Evolutionary conservation across 2,329 filamentous ascomycete species (phyloP).

Genomic region (Sclerotiophoma versabilis): DNA sequence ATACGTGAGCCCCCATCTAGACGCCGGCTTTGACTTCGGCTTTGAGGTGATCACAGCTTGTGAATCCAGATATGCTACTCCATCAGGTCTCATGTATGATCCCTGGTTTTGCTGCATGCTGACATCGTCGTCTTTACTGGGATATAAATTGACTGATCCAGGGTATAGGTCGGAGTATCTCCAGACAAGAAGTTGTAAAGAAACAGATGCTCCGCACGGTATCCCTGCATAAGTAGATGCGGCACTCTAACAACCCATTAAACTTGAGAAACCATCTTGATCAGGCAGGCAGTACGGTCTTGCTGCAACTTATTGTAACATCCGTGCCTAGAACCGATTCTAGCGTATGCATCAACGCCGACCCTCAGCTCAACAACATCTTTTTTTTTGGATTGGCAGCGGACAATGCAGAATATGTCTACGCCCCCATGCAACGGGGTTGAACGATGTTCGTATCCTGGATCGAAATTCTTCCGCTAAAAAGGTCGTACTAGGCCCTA

Average conservation of each 20-base stretch:
- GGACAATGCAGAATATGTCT: neutral
- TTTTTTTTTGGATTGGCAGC: neutral
- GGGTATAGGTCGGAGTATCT: neutral
- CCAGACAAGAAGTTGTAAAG: conserved; percentile 6
- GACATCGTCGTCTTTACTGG: neutral
- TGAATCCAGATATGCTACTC: neutral
- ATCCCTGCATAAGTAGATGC: neutral
- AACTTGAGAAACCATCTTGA: neutral
- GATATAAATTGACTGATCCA: conserved; percentile 5
- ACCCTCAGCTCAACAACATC: neutral
- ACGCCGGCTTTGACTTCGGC: neutral
- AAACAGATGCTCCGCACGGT: neutral
- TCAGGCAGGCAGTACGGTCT: neutral
- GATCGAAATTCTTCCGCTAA: neutral
- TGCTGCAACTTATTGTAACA: neutral
- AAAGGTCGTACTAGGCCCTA: neutral
- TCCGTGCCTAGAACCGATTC: neutral
- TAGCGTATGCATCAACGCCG: neutral
- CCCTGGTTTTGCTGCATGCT: neutral
- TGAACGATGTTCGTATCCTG: neutral
- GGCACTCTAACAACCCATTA: neutral
- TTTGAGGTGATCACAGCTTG: neutral
- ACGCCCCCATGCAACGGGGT: neutral
- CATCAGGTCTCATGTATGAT: neutral
- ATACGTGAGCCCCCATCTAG: neutral